Conservation (phyloP, 768 basidiomycete genomes). For the Auricularia auricula-judae region DNA sequence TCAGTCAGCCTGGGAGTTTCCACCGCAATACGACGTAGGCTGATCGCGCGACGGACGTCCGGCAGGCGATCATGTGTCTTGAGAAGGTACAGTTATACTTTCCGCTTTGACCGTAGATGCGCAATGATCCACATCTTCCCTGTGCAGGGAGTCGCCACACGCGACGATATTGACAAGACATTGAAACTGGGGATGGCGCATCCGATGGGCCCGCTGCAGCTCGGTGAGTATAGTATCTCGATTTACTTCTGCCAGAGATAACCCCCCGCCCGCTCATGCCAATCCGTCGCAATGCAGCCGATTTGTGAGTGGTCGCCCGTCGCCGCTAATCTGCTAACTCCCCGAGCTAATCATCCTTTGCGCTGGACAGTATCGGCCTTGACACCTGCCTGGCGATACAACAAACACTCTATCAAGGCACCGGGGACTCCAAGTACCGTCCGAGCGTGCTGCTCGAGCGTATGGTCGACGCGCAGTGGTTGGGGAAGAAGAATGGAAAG, state of each 20-base stretch:
- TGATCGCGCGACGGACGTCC: not conserved
- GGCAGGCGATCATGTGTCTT: constrained; percentile 82
- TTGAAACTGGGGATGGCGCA: constrained; percentile 89
- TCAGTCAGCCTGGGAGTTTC: constrained; percentile 18
- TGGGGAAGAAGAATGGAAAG: constrained; percentile 85
- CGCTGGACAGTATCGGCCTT: constrained; percentile 68
- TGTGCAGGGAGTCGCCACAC: constrained; percentile 74
- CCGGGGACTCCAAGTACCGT: constrained; percentile 90
- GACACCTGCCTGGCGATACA: constrained; percentile 95
- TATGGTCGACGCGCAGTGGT: constrained; percentile 96
- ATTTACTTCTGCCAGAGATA: constrained; percentile 1
- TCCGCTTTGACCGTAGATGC: not conserved
- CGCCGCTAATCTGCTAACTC: not conserved
- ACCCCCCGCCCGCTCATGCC: no score
- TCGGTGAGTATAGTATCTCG: constrained; percentile 37
- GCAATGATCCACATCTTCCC: not conserved
- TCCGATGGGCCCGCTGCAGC: constrained; percentile 88
- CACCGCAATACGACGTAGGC: not conserved
- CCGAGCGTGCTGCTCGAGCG: constrained; percentile 81
- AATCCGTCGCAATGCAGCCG: constrained; percentile 25
- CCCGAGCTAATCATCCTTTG: not conserved
- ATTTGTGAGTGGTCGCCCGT: constrained; percentile 34
- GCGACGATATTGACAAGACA: constrained; percentile 93
- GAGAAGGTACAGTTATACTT: constrained; percentile 51
- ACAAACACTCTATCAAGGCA: constrained; percentile 78